Evolutionary conservation across 257 asterid genomes (phyloP), one percentile per base, ranked within the genome.

Genomic region (Salvia hispanica): DNA sequence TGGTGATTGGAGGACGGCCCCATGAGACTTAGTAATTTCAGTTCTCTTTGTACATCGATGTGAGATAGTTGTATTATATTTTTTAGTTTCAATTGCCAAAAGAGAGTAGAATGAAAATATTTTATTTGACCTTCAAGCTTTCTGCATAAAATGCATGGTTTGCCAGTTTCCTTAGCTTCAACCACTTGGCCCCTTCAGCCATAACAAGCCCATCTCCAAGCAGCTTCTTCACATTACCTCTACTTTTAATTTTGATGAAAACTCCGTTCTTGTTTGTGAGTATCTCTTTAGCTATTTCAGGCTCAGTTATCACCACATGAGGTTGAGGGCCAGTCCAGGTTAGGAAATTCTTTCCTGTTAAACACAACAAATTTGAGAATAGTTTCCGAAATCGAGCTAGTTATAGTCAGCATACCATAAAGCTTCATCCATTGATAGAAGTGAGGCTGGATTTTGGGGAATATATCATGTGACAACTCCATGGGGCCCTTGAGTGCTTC

Each of bases 141-240:
- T 85, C 86, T 31, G 84, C 88, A 50, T 85, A 83, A 73, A 85
- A 88, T 8, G 88, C 88, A 58, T 85, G 88, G 72, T 77, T 88
- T 11, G 95, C 85, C 8, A 84, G 58, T 75, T 80, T 88, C 46
- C 90, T 33, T 9, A 85, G 56, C 65, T 76, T 85, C 34, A 58
- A 50, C 90, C 95, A 85, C 73, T 83, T 83, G 11, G 72, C 51
- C 33, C 86, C 84, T 45, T 79, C 85, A 1, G 86, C 67, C 57
- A 73, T 5, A 0, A 79, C 56, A 14, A 84, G 81, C 37, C 92
- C 86, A 39, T 83, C 84, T 40, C 89, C 95, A 0, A 83, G 1
- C 4, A 85, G 69, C 74, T 79, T 84, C 73, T 63, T 71, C 0
- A 25, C 66, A 60, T 57, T 33, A 12, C 76, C 84, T 25, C 66